Base-by-base conservation (phyloP, 1,284 basidiomycete genomes). In the Lentinula novae-zelandiae region DNA sequence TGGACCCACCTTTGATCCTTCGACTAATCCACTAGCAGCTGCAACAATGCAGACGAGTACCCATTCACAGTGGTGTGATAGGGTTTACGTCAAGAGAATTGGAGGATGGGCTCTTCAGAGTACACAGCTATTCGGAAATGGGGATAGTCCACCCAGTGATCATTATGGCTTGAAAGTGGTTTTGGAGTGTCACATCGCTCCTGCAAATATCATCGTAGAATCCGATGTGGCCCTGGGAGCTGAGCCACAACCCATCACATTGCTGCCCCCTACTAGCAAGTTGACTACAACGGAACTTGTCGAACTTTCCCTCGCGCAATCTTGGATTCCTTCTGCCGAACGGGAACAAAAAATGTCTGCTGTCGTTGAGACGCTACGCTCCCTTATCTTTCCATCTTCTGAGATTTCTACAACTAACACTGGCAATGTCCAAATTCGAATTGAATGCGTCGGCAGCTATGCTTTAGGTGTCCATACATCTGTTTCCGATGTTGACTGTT, bases 361-460 rank as follows among this genome's bases (percentile, higher is more conserved):
- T 39, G 52, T 56, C 44, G 39, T 58, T 33, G 22, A 51, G 44
- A 48, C 61, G 49, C n/a, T 62, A 12, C 33, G 50, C 10, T 44
- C 31, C 5, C 13, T 60, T 31, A 17, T 48, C 39, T 42, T 20
- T 49, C 49, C 17, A n/a, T 42, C 53, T 2, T 8, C 53, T 22
- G 20, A 38, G 51, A 31, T 51, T 15, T 31, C 57, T n/a, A 63
- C 40, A 8, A 38, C 36, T 1, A 9, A 1, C 2, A 38, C 36
- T 12, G 12, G 62, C 38, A 51, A 22, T n/a, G 66, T 68, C 15
- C 50, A 61, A 20, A 48, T 69, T 27, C 58, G 61, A 17, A 51
- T 68, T 22, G 61, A 62, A 17, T 56, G 63, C 7, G 66, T 68
- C 15, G 68, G 68, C 10, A 68, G 67, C 38, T 66, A 60, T 56